Evolutionary conservation across 2,329 filamentous ascomycete species (phyloP), one percentile per base, ranked within the genome.

Genomic region (Mycosphaerella sp.): DNA sequence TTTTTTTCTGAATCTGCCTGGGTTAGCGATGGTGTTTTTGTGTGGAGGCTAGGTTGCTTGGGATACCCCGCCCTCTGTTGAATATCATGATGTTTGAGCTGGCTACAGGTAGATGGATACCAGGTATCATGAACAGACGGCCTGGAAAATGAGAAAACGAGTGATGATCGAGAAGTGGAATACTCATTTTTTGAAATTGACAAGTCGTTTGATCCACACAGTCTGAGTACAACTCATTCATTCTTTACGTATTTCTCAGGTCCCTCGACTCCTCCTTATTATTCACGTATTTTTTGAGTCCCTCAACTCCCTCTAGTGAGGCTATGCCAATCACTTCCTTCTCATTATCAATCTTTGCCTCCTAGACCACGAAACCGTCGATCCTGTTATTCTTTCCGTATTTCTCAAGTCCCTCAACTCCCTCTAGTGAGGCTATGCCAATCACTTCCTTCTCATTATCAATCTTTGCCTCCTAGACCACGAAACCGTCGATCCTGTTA

Each of bases 401-500:
- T 7, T n/a, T 1, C 34, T 38, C 34, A 4, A 32, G 26, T 17
- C 38, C 9, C 8, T 32, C 23, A 2, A 1, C 2, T 32, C 34
- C 12, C 34, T 6, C 34, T 2, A 14, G 21, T 21, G 2, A 21
- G 21, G 21, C 21, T 21, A 21, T 21, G 21, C 21, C 21, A 21
- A 21, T 2, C 0, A 21, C 21, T 21, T 21, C 21, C 21, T 21
- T 21, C 21, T 21, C 21, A 4, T 21, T 21, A 2, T 21, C 21
- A 21, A 21, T 21, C 21, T 21, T 21, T 21, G 21, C 21, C 21
- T 14, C 32, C 21, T 29, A 31, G 48, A 14, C 59, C 58, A 14
- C 58, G 48, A 40, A 64, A 50, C 9, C 46, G 48, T 57, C 60
- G 62, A 48, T 66, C 59, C 12, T 64, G 59, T 8, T 2, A 38